Evolutionary conservation across 495 filamentous ascomycete genomes (phyloP).

Genomic region (Glarea lozoyensis): DNA sequence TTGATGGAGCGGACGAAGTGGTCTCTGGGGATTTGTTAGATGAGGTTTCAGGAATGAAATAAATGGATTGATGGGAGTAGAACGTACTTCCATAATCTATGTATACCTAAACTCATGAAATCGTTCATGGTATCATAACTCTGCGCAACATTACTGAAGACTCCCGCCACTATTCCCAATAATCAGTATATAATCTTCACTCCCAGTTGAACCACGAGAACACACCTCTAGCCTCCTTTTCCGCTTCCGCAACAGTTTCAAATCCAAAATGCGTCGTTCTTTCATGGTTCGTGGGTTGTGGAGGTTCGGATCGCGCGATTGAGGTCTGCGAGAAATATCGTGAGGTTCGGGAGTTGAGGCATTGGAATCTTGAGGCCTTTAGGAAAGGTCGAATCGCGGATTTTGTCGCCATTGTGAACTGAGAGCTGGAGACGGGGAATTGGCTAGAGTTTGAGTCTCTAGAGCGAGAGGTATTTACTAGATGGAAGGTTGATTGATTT

Average conservation of each 20-base stretch:
- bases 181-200: background rate
- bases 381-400: conserved; percentile 14
- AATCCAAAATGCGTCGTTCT: conserved; percentile 91
- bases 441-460: too few relatives aligned
- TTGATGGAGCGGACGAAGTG: conserved; percentile 89
- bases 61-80: conserved; percentile 15
- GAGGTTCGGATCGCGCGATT: conserved; percentile 25
- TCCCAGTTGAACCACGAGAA: conserved; percentile 2
- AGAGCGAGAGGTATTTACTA: too few relatives aligned
- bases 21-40: conserved; percentile 45
- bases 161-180: conserved; percentile 57
- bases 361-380: conserved; percentile 10
- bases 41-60: background rate
- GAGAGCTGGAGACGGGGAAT: background rate
- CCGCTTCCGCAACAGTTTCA: conserved; percentile 70
- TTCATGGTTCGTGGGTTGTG: conserved; percentile 35
- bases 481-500: too few relatives aligned
- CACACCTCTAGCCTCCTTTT: conserved; percentile 70
- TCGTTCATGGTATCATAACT: conserved; percentile 85
- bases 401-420: conserved; percentile 20
- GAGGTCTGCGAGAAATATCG: conserved; percentile 12
- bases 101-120: conserved; percentile 94
- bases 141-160: conserved; percentile 92
- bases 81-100: conserved; percentile 85
- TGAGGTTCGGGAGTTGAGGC: conserved; percentile 14